Percentiles rank a stretch among this genome's conserved stretches.
phyloP scores from a whole-genome alignment of 2,329 filamentous ascomycete genomes.

The Claviceps sp. region DNA sequence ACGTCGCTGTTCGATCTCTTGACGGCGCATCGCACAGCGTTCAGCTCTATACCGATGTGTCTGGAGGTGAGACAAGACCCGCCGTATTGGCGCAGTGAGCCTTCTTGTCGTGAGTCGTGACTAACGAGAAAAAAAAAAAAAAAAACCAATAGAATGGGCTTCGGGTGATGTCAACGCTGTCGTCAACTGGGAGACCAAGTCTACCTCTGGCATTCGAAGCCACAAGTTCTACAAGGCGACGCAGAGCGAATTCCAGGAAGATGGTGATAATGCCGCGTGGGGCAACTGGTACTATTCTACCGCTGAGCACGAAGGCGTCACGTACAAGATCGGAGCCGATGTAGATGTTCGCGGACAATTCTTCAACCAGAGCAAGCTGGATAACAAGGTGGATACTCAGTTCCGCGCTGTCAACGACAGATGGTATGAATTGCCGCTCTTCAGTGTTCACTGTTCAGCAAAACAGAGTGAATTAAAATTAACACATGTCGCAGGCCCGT shows the following conservation, averaged over 20 bases:
- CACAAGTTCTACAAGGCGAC: constrained; percentile 47
- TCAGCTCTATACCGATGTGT: constrained; percentile 60
- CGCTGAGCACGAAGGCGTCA: constrained; percentile 35
- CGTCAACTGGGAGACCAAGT: constrained; percentile 49
- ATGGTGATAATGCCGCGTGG: constrained; percentile 63
- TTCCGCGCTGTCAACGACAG: constrained; percentile 34
- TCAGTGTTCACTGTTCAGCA: no score
- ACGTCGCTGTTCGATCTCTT: constrained; percentile 46
- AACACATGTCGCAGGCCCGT: constrained; percentile 42
- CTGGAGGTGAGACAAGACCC: constrained; percentile 18
- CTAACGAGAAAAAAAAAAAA: background rate
- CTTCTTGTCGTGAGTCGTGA: background rate
- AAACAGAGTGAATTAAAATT: no score
- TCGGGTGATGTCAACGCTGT: constrained; percentile 44
- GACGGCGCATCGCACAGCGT: constrained; percentile 52
- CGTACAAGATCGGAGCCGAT: constrained; percentile 60
- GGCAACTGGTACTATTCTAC: constrained; percentile 67
- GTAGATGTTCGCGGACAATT: constrained; percentile 54
- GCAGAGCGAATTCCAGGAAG: constrained; percentile 56
- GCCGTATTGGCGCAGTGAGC: background rate
- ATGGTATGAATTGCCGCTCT: constrained; percentile 10
- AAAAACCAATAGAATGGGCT: constrained; percentile 46
- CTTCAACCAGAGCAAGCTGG: constrained; percentile 44
- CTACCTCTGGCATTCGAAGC: constrained; percentile 39
- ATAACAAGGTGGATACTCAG: constrained; percentile 48